These are phyloP conservation scores for Truncatella angustata DNA, from an alignment of 2,329 filamentous ascomycete genomes.

Conservation along the genomic window DNA sequence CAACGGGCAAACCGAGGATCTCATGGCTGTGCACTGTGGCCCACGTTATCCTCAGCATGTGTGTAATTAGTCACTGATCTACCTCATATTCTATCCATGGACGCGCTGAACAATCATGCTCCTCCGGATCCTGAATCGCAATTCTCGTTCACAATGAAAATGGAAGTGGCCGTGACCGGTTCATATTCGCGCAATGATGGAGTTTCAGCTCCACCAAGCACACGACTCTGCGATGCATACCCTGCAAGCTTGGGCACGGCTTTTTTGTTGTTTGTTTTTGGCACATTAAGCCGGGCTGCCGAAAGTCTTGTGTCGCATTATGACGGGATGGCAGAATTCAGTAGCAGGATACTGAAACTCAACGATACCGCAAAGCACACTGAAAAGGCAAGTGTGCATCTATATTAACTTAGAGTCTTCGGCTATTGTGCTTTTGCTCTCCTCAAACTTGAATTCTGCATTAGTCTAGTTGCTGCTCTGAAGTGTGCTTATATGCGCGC, in stretches of 20 bases:
- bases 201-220: slow-evolving; percentile 3
- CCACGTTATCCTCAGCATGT: no score
- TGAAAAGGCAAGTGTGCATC: slow-evolving; percentile 2
- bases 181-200: slow-evolving; percentile 7
- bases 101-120: background rate
- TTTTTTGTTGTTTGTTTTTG: no score
- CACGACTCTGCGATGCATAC: slow-evolving; percentile 9
- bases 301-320: slow-evolving; percentile 7
- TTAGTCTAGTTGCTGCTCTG: background rate
- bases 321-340: slow-evolving; percentile 7
- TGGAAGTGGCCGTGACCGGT: background rate
- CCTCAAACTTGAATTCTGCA: background rate
- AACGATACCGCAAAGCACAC: background rate
- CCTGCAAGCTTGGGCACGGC: no score
- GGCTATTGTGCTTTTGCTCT: background rate
- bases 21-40: no score
- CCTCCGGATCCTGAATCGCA: background rate
- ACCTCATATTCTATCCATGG: no score
- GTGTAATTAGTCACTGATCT: no score
- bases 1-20: no score
- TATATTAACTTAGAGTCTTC: background rate
- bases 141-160: background rate
- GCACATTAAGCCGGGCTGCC: slow-evolving; percentile 8
- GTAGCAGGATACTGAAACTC: background rate
- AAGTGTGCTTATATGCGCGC: background rate